Percentiles rank a stretch among this genome's conserved stretches.
Evolutionary conservation across 163 green algal species (phyloP).

Genomic region (Chlamydomonas reinhardtii): DNA sequence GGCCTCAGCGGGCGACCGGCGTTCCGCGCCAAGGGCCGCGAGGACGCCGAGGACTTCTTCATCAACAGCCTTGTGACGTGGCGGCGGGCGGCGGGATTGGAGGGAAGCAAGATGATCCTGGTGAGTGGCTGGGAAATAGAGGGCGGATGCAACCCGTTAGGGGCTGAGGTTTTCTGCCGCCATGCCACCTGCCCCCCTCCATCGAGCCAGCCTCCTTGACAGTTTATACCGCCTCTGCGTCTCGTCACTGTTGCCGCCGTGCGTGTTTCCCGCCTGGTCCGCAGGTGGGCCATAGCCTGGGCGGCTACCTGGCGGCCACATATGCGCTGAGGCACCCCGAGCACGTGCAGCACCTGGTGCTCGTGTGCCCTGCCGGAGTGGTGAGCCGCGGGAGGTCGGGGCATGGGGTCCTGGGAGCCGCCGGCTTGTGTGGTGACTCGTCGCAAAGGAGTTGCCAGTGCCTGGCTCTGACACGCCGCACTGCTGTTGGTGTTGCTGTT

Average conservation of each 20-base stretch:
- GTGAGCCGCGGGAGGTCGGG: constrained; percentile 50
- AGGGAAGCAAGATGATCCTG: constrained; percentile 76
- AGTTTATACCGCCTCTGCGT: too few species aligned
- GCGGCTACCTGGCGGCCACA: constrained; percentile 82
- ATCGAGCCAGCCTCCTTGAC: too few species aligned
- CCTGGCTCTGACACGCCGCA: too few species aligned
- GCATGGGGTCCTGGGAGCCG: neutral
- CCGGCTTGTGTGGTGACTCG: neutral
- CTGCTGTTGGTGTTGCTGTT: too few species aligned
- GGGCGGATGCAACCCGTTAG: too few species aligned
- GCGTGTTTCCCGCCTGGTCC: neutral
- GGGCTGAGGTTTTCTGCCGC: too few species aligned
- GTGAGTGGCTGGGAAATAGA: constrained; percentile 29
- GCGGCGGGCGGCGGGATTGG: constrained; percentile 65
- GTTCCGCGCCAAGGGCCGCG: constrained; percentile 68
- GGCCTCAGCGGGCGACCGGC: constrained; percentile 83
- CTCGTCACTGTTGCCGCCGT: too few species aligned
- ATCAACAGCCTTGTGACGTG: constrained; percentile 78
- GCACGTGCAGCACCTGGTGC: constrained; percentile 88
- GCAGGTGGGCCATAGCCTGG: constrained; percentile 81
- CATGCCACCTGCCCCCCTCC: too few species aligned
- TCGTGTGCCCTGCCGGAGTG: constrained; percentile 87
- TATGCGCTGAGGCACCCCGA: constrained; percentile 88
- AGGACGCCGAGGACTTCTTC: constrained; percentile 86
- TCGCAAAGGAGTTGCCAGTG: too few species aligned